These are phyloP conservation scores for Botrytis fabae DNA, from an alignment of 2,329 filamentous ascomycete genomes.

Conservation along the genomic window DNA sequence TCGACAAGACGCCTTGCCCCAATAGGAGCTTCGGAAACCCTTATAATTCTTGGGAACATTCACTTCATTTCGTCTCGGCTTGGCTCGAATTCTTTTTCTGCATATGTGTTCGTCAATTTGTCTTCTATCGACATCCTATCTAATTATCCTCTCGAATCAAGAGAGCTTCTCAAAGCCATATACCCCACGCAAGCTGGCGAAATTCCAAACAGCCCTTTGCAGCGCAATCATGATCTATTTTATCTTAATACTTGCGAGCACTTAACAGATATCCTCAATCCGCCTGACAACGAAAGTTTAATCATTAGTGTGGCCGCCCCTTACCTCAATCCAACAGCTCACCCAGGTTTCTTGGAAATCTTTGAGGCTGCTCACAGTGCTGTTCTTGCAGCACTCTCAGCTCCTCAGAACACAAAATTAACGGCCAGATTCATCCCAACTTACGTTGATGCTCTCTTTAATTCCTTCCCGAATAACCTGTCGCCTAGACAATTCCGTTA, in stretches of 20 bases:
- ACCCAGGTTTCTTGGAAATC: conserved; percentile 56
- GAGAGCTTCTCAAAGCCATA: conserved; percentile 54
- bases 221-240: conserved; percentile 68
- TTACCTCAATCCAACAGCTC: conserved; percentile 55
- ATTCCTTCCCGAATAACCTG: conserved; percentile 64
- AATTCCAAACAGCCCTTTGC: conserved; percentile 63
- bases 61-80: conserved; percentile 69
- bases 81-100: conserved; percentile 64
- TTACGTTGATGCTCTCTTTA: conserved; percentile 67
- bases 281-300: conserved; percentile 58
- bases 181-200: conserved; percentile 45
- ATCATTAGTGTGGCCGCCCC: conserved; percentile 62
- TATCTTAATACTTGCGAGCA: conserved; percentile 72
- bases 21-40: conserved; percentile 58
- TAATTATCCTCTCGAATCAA: conserved; percentile 58
- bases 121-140: conserved; percentile 68
- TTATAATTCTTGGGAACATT: conserved; percentile 64
- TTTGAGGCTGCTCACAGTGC: conserved; percentile 73
- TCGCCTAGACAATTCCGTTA: conserved; percentile 69
- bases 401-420: conserved; percentile 61
- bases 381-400: conserved; percentile 66
- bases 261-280: conserved; percentile 60
- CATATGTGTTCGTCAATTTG: conserved; percentile 68
- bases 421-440: conserved; percentile 64
- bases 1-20: conserved; percentile 53